These are phyloP conservation scores for Cucurbita argyrosperma DNA, from an alignment of 306 rosid genomes.

Conservation along the genomic window DNA sequence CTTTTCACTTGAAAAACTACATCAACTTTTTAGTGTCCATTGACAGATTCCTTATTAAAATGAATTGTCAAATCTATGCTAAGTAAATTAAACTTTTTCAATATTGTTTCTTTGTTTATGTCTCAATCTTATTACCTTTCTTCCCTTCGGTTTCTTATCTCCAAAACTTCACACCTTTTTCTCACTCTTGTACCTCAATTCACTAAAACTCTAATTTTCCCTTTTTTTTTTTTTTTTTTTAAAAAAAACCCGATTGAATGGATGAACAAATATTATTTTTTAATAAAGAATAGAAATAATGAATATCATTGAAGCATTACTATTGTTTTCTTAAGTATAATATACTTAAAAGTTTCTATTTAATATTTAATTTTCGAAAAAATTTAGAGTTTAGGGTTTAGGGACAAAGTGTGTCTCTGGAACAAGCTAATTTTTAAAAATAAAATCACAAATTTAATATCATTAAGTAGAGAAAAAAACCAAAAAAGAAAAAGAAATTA, in stretches of 20 bases:
- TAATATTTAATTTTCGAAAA: too few relatives aligned
- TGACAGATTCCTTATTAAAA: neutral
- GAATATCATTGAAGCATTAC: neutral
- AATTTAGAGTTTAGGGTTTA: too few relatives aligned
- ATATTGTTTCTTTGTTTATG: neutral
- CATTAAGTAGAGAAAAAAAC: neutral
- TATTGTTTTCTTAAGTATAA: neutral
- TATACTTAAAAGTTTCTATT: too few relatives aligned
- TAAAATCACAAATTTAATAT: neutral
- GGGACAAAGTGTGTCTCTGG: too few relatives aligned
- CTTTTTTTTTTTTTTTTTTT: too few relatives aligned
- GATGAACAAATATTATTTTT: too few relatives aligned
- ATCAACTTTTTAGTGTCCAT: neutral
- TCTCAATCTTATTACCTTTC: neutral
- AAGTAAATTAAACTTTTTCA: neutral
- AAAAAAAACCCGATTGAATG: neutral
- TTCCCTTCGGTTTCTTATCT: neutral
- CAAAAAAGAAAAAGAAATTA: neutral
- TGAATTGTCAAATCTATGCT: neutral
- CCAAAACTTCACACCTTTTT: neutral
- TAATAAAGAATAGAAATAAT: neutral
- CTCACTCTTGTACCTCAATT: neutral
- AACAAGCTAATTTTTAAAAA: neutral
- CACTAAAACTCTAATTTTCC: too few relatives aligned
- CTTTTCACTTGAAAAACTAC: neutral